phyloP scores from a whole-genome alignment of 2,329 filamentous ascomycete species.

The Calonectria fujianensis region DNA sequence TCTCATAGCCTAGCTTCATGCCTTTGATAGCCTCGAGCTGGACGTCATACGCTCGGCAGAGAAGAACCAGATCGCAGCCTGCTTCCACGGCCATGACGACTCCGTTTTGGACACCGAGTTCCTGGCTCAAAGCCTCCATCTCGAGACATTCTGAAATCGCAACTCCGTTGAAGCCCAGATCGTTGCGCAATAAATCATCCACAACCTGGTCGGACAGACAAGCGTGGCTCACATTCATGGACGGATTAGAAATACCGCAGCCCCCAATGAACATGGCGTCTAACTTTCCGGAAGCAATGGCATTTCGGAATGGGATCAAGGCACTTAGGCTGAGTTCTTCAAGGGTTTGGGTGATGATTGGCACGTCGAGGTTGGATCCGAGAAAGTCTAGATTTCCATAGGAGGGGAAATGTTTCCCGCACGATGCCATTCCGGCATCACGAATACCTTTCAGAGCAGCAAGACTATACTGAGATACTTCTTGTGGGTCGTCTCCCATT shows the following conservation, averaged over 20 bases:
- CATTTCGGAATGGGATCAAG: conserved; percentile 92
- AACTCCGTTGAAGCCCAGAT: conserved; percentile 92
- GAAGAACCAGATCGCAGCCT: conserved; percentile 91
- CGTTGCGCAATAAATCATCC: conserved; percentile 89
- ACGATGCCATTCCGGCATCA: conserved; percentile 90
- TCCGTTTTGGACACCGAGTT: conserved; percentile 96
- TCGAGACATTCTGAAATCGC: conserved; percentile 96
- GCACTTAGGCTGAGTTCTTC: conserved; percentile 95
- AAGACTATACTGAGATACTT: conserved; percentile 94
- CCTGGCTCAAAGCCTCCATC: conserved; percentile 96
- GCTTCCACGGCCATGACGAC: conserved; percentile 98
- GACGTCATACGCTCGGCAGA: conserved; percentile 90
- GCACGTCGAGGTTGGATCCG: conserved; percentile 92
- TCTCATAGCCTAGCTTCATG: conserved; percentile 91
- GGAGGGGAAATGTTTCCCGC: conserved; percentile 97
- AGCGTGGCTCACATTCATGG: conserved; percentile 96
- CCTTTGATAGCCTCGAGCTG: conserved; percentile 95
- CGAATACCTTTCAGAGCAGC: conserved; percentile 95
- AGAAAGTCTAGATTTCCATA: conserved; percentile 97
- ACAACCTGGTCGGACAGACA: conserved; percentile 96
- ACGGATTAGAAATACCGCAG: conserved; percentile 92
- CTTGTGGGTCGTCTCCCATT: conserved; percentile 93
- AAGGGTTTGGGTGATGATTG: conserved; percentile 94
- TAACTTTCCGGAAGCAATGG: conserved; percentile 85
- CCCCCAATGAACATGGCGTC: conserved; percentile 98